Percentiles rank a stretch among this genome's conserved stretches.
phyloP scores from a whole-genome alignment of 257 asterid genomes.

The Solanum acaule region DNA sequence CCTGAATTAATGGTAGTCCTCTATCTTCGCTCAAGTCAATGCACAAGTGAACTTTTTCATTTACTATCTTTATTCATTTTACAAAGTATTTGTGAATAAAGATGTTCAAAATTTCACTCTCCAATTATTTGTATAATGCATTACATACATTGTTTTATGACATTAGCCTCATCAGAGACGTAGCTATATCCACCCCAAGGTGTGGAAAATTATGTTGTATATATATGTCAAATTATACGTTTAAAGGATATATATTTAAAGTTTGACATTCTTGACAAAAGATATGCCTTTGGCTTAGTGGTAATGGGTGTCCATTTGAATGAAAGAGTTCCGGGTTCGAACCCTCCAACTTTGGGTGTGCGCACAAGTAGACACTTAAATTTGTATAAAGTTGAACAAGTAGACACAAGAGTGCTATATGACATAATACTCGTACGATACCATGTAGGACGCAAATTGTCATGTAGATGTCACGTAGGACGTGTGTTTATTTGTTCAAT shows the following conservation, averaged over 20 bases:
- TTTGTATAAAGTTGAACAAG: background rate
- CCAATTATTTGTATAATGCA: background rate
- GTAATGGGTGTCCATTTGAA: background rate
- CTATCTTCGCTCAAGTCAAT: background rate
- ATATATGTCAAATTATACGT: too few species aligned
- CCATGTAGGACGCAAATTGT: background rate
- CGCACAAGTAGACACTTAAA: background rate
- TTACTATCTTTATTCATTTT: background rate
- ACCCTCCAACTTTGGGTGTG: background rate
- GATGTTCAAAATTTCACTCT: background rate
- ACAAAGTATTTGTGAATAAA: background rate
- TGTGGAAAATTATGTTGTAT: too few species aligned
- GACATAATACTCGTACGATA: too few species aligned
- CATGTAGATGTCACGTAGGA: too few species aligned
- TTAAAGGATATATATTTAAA: too few species aligned
- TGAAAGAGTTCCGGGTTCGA: background rate
- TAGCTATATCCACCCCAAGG: background rate
- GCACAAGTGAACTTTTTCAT: background rate
- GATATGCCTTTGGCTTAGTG: background rate
- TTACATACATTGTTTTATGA: background rate
- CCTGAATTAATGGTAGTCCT: constrained; percentile 42
- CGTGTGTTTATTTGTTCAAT: background rate
- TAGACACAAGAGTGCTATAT: too few species aligned
- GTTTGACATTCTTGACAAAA: too few species aligned
- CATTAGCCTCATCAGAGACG: background rate